These are phyloP conservation scores for Termitomyces sp. DNA, from an alignment of 768 basidiomycete species.

Conservation along the genomic window DNA sequence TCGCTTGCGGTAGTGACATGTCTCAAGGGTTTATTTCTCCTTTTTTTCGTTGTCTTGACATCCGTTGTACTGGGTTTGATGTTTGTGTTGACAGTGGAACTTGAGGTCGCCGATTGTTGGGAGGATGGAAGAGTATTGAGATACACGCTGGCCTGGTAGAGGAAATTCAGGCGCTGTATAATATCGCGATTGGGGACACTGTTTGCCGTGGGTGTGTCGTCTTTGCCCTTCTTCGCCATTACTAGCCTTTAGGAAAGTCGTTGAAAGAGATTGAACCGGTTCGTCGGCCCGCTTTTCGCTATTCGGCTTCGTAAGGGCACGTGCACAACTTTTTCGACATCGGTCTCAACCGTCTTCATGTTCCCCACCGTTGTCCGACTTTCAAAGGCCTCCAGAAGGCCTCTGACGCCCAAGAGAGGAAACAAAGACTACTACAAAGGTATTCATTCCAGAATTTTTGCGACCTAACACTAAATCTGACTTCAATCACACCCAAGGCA, in stretches of 20 bases:
- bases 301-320: constrained; percentile 2
- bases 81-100: neutral
- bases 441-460: constrained; percentile 22
- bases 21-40: constrained; percentile 13
- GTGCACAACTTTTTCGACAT: constrained; percentile 11
- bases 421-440: constrained; percentile 99
- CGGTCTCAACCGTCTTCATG: constrained; percentile 37
- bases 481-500: constrained; percentile 45
- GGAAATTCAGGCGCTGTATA: constrained; percentile 79
- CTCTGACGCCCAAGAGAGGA: constrained; percentile 81
- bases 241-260: neutral
- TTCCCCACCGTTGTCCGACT: constrained; percentile 63
- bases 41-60: constrained; percentile 17
- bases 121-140: constrained; percentile 27
- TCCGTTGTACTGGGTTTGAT: neutral
- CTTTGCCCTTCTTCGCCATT: constrained; percentile 72
- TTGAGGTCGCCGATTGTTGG: neutral
- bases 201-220: constrained; percentile 53
- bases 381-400: constrained; percentile 81
- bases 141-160: constrained; percentile 77
- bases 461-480: neutral
- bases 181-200: constrained; percentile 68
- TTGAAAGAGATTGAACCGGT: neutral
- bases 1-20: constrained; percentile 35
- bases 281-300: neutral